Conservation (phyloP, 768 basidiomycete genomes). For the Macrolepiota albuminosa region DNA sequence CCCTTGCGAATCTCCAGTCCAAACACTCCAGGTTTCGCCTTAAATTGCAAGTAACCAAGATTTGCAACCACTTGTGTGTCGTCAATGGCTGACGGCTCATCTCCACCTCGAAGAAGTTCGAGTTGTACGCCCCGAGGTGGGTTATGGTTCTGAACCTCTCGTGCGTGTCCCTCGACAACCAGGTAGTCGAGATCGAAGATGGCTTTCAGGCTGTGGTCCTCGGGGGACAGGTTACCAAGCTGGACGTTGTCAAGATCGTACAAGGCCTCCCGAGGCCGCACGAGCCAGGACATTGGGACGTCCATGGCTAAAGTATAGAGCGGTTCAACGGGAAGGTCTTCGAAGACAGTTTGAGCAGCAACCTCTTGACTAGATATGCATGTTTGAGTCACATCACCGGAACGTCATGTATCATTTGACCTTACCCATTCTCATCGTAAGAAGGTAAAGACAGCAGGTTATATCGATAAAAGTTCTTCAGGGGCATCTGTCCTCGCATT, state of each 20-base stretch:
- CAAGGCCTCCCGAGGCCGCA: slow-evolving; percentile 79
- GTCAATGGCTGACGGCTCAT: slow-evolving; percentile 48
- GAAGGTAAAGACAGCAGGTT: slow-evolving; percentile 49
- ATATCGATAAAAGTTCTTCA: slow-evolving; percentile 92
- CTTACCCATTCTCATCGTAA: slow-evolving; percentile 71
- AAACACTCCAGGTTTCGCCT: slow-evolving; percentile 87
- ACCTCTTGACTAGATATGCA: slow-evolving; percentile 47
- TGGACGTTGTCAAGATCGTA: slow-evolving; percentile 98
- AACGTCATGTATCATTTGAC: background rate
- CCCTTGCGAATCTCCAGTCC: slow-evolving; percentile 79
- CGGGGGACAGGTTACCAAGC: slow-evolving; percentile 56
- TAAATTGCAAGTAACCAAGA: slow-evolving; percentile 94
- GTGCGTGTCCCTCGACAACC: slow-evolving; percentile 91
- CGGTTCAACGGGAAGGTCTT: slow-evolving; percentile 72
- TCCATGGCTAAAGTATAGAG: slow-evolving; percentile 96
- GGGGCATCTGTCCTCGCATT: slow-evolving; percentile 55
- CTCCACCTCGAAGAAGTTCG: slow-evolving; percentile 51
- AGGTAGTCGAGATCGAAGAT: slow-evolving; percentile 88
- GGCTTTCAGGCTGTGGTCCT: slow-evolving; percentile 66
- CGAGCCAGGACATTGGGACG: slow-evolving; percentile 88
- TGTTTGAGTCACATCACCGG: background rate
- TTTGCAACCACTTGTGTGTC: slow-evolving; percentile 95
- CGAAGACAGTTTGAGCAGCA: slow-evolving; percentile 57
- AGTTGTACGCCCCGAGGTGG: slow-evolving; percentile 92
- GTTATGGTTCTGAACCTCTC: slow-evolving; percentile 56